These are phyloP conservation scores for Paraconiothyrium sp. DNA, from an alignment of 2,329 filamentous ascomycete species.

Conservation along the genomic window DNA sequence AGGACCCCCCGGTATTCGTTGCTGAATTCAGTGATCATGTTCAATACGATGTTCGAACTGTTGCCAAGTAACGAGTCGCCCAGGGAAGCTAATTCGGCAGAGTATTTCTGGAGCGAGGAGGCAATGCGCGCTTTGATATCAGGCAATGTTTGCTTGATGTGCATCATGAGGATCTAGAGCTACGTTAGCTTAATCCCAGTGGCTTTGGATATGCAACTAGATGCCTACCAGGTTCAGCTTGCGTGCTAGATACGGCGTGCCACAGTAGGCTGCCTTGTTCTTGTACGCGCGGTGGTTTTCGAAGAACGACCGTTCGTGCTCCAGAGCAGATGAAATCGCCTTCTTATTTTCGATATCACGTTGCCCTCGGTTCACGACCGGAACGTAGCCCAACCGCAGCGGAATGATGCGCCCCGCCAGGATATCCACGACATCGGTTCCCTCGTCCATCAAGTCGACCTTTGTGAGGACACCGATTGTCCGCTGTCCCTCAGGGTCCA, in stretches of 20 bases:
- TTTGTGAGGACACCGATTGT: slow-evolving; percentile 99
- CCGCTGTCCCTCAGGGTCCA: slow-evolving; percentile 95
- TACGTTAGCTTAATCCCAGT: slow-evolving; percentile 34
- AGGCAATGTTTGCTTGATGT: slow-evolving; percentile 98
- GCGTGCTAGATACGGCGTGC: slow-evolving; percentile 93
- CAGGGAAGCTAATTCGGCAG: slow-evolving; percentile 79
- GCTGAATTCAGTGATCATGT: slow-evolving; percentile 98
- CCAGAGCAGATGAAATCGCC: slow-evolving; percentile 87
- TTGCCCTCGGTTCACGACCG: slow-evolving; percentile 97
- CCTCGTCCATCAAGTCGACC: slow-evolving; percentile 98
- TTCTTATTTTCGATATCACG: slow-evolving; percentile 99
- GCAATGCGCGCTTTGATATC: slow-evolving; percentile 98
- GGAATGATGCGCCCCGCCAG: slow-evolving; percentile 97
- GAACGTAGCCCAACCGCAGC: slow-evolving; percentile 91
- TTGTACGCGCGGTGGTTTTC: slow-evolving; percentile 98
- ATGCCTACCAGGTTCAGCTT: slow-evolving; percentile 83
- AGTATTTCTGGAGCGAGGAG: slow-evolving; percentile 93
- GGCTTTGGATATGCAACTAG: background rate
- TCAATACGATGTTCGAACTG: slow-evolving; percentile 93
- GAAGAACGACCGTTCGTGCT: slow-evolving; percentile 96
- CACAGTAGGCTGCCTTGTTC: slow-evolving; percentile 98
- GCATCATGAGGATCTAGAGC: slow-evolving; percentile 93
- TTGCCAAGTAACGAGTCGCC: slow-evolving; percentile 97
- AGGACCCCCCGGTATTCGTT: slow-evolving; percentile 97
- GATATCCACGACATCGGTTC: slow-evolving; percentile 98